Evolutionary conservation across 202 grass and related monocot genomes (phyloP), one percentile per base, ranked within the genome.

Genomic region (Digitaria exilis): DNA sequence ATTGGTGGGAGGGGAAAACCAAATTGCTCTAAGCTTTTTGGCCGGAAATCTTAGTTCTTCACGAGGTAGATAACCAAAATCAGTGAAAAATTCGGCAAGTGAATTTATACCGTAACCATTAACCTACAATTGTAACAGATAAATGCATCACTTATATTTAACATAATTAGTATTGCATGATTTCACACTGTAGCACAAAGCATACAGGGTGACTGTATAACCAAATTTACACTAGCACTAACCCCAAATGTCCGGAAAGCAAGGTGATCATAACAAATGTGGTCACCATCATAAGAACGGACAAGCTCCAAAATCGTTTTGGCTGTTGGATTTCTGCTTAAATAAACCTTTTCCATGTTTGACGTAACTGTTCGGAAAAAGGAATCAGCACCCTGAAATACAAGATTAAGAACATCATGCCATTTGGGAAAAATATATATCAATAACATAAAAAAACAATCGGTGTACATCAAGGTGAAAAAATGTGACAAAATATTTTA

Each of bases 201-300:
- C 30, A 73, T 77, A 24, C 11, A 81, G 21, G 6, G 84, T 77
- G 21, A 52, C 24, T 6, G 79, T 54, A 80, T 25, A 66, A 32
- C 52, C 57, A n/a, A 60, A 52, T 44, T 32, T 46, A 58, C 50
- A 15, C 44, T 50, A 85, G 10, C 37, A 43, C 64, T 86, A 68
- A 95, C 96, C 78, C 92, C 96, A 92, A 95, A 98, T 83, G 96
- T 95, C 57, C 93, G 81, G 88, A 98, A 98, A 74, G 96, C 93
- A 84, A 98, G 90, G 72, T 98, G 96, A 84, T 98, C 93, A 52
- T 95, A 98, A 71, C 83, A 98, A 83, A 98, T 85, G 60, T 93
- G 73, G 66, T 91, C 79, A 35, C 89, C 93, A 64, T 94, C 96
- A 43, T 87, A 85, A 61, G 93, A 96, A 71, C 46, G 75, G 60